Conservation (phyloP, 257 asterid species). For the Solanum bulbocastanum region DNA sequence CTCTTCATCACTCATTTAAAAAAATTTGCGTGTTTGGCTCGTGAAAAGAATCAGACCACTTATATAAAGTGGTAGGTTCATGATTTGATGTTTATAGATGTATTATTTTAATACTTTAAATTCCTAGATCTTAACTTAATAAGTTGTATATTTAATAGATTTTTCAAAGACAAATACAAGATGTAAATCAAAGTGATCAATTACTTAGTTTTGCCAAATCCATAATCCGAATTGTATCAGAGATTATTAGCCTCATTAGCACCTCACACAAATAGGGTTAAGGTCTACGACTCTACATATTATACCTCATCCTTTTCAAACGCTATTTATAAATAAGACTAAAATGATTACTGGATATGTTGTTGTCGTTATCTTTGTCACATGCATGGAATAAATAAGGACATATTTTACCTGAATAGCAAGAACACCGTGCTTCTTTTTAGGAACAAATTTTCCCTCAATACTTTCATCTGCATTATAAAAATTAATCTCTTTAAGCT, state of each 20-base stretch:
- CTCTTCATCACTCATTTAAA: background rate
- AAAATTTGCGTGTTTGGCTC: background rate
- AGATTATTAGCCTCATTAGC: too few species aligned
- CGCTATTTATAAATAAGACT: too few species aligned
- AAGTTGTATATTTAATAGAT: too few species aligned
- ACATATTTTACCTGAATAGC: background rate
- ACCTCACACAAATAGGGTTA: too few species aligned
- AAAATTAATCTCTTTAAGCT: background rate
- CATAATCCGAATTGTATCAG: background rate
- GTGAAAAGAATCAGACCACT: background rate
- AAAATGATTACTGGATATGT: too few species aligned
- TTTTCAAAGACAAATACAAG: too few species aligned
- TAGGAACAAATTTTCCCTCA: background rate
- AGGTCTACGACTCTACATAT: background rate
- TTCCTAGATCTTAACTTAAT: background rate
- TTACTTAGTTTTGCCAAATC: too few species aligned
- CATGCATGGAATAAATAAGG: background rate
- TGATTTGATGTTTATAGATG: background rate
- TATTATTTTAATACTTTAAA: background rate
- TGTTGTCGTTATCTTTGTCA: background rate
- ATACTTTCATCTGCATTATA: constrained; percentile 5
- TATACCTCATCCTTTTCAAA: background rate
- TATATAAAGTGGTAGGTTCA: background rate
- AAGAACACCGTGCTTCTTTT: background rate
- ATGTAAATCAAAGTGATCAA: too few species aligned